Percentiles rank a stretch among this genome's conserved stretches.
These are phyloP conservation scores for Populus davidiana DNA, from an alignment of 345 rosid genomes.

Conservation along the genomic window DNA sequence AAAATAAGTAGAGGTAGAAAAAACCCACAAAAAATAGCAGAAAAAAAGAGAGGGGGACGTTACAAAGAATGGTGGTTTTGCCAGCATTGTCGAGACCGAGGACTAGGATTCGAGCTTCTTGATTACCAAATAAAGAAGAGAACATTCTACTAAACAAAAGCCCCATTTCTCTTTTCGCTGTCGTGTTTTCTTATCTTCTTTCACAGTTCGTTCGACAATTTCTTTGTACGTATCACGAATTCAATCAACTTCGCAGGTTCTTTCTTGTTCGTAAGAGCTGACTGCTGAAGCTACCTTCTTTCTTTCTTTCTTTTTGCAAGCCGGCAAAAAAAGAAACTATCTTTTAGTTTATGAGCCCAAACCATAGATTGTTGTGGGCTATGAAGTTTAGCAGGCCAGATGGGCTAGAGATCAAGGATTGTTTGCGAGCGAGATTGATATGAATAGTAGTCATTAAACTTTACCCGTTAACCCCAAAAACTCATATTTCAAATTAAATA, in stretches of 20 bases:
- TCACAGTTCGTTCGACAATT: not conserved
- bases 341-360: too few relatives aligned
- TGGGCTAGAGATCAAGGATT: not conserved
- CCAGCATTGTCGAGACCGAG: conserved; percentile 95
- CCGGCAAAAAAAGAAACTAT: too few relatives aligned
- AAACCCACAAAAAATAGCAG: not conserved
- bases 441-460: too few relatives aligned
- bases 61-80: conserved; percentile 84
- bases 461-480: too few relatives aligned
- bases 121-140: conserved; percentile 69
- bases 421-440: too few relatives aligned
- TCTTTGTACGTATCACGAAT: not conserved
- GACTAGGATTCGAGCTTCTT: conserved; percentile 85
- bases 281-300: not conserved
- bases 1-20: conserved; percentile 14
- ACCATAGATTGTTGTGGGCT: not conserved
- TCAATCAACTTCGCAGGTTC: not conserved
- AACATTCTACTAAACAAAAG: conserved; percentile 69
- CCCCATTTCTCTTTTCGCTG: conserved; percentile 45
- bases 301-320: not conserved
- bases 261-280: not conserved
- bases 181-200: not conserved
- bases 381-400: not conserved
- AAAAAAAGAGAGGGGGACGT: not conserved
- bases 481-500: too few relatives aligned